phyloP scores from a whole-genome alignment of 805 yeast genomes.

The Yamadazyma endophytica region DNA sequence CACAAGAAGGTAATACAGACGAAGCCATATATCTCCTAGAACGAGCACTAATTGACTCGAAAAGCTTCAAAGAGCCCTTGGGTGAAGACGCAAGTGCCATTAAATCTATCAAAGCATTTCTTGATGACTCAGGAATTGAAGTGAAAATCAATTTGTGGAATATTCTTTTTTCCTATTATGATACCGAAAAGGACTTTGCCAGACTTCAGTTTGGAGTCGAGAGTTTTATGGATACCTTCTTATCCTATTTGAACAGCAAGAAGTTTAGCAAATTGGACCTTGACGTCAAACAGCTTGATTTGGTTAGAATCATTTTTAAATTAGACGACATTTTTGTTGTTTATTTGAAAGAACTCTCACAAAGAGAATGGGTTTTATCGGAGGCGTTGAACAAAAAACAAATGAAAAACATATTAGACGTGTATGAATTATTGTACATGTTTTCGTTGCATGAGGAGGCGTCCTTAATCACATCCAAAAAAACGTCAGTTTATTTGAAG shows the following conservation, averaged over 20 bases:
- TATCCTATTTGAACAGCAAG: constrained; percentile 25
- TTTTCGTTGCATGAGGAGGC: constrained; percentile 54
- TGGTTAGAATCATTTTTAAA: constrained; percentile 47
- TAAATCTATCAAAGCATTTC: constrained; percentile 54
- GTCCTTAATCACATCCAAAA: constrained; percentile 30
- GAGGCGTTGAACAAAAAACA: constrained; percentile 5
- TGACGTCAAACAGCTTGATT: constrained; percentile 32
- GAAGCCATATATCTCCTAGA: constrained; percentile 44
- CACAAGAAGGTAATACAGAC: constrained; percentile 21
- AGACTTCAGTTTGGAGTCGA: constrained; percentile 49
- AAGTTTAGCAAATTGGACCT: constrained; percentile 14
- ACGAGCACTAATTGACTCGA: constrained; percentile 34
- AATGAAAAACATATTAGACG: constrained; percentile 15
- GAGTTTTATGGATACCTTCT: constrained; percentile 43
- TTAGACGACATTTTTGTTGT: too few relatives aligned
- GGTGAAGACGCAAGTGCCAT: constrained; percentile 17
- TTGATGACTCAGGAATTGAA: constrained; percentile 59
- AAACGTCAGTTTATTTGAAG: constrained; percentile 37
- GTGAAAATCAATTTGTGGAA: constrained; percentile 75
- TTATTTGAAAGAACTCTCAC: too few relatives aligned
- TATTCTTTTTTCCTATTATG: constrained; percentile 57
- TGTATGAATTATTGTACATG: constrained; percentile 43
- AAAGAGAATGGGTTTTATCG: too few relatives aligned
- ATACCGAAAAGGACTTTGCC: constrained; percentile 16
- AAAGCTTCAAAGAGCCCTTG: constrained; percentile 2